Conservation (phyloP, 2,329 filamentous ascomycete species). For the Pseudogymnoascus sp. region DNA sequence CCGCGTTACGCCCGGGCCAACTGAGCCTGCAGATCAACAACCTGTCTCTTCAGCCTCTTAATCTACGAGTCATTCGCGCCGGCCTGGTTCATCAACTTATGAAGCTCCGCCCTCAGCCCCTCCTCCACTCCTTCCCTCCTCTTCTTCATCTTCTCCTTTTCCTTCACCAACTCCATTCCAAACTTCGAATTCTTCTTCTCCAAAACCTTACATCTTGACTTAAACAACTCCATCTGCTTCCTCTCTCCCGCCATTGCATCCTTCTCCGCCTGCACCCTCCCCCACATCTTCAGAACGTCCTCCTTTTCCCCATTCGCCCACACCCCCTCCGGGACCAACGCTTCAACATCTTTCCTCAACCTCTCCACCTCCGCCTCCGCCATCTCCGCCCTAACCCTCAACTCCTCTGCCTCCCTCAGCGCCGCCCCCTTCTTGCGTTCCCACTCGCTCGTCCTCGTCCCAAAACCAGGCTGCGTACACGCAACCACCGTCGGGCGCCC, state of each 20-base stretch:
- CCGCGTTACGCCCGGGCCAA: not conserved
- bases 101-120: not conserved
- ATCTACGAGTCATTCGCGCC: not conserved
- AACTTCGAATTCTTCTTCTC: not conserved
- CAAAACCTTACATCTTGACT: not conserved
- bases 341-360: not conserved
- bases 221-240: not conserved
- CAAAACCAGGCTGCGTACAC: conserved; percentile 28
- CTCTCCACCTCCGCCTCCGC: not conserved
- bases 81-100: not conserved
- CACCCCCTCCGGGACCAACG: not conserved
- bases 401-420: not conserved
- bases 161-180: not conserved
- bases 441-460: conserved; percentile 24
- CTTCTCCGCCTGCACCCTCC: not conserved
- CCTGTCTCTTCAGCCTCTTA: not conserved
- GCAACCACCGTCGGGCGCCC: conserved; percentile 36
- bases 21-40: not conserved
- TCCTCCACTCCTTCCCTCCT: conserved; percentile 17
- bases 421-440: conserved; percentile 16
- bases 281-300: not conserved
- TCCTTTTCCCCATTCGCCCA: not conserved
- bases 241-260: not conserved
- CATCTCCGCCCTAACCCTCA: not conserved
- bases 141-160: not conserved